Evolutionary conservation across 1,139 yeast genomes (phyloP).

Genomic region (Candida pseudoviswanathii): DNA sequence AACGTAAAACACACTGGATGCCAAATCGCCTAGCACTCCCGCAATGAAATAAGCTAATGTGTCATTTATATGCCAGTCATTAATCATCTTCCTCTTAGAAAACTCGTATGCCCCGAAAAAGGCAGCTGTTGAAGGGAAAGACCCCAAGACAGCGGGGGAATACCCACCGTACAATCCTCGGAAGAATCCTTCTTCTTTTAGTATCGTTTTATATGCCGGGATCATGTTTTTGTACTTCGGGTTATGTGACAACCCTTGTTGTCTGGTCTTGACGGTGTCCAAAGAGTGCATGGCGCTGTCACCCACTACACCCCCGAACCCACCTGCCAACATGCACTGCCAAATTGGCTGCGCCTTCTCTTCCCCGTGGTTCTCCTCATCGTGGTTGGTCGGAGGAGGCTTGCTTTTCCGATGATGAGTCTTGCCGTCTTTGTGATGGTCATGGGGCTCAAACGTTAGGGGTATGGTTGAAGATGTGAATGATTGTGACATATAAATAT

Average conservation of each 20-base stretch:
- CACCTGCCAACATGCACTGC: slow-evolving; percentile 84
- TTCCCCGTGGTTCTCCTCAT: slow-evolving; percentile 1
- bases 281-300: slow-evolving; percentile 93
- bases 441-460: slow-evolving; percentile 36
- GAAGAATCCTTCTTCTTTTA: slow-evolving; percentile 78
- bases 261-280: slow-evolving; percentile 95
- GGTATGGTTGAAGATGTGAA: slow-evolving; percentile 49
- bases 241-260: slow-evolving; percentile 82
- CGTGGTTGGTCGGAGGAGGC: slow-evolving; percentile 8
- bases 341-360: slow-evolving; percentile 43
- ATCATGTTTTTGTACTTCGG: slow-evolving; percentile 66
- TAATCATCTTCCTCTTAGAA: slow-evolving; percentile 70
- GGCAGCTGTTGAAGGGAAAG: slow-evolving; percentile 90
- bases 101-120: slow-evolving; percentile 90
- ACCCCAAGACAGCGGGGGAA: slow-evolving; percentile 86
- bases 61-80: slow-evolving; percentile 69
- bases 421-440: slow-evolving; percentile 12
- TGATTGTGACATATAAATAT: slow-evolving; percentile 31
- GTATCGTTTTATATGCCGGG: slow-evolving; percentile 72
- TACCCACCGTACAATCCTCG: slow-evolving; percentile 93
- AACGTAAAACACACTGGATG: slow-evolving; percentile 90
- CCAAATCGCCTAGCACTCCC: slow-evolving; percentile 89
- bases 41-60: slow-evolving; percentile 79
- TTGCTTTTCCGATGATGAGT: slow-evolving; percentile 10
- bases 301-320: slow-evolving; percentile 92